These are phyloP conservation scores for Bipolaris zeicola DNA, from an alignment of 2,329 filamentous ascomycete species.

Conservation along the genomic window DNA sequence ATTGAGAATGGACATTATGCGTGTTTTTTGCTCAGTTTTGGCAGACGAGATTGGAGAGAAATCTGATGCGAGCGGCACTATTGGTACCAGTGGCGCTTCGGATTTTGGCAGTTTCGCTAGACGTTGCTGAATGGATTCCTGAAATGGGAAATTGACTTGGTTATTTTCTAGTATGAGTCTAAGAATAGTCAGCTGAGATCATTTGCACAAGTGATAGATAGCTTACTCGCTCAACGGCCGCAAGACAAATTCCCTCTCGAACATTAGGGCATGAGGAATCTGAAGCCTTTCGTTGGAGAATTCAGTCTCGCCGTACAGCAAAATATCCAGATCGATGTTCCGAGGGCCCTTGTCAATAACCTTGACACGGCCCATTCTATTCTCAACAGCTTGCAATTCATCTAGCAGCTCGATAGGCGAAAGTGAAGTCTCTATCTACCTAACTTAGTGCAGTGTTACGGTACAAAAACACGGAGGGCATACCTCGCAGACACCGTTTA, in stretches of 20 bases:
- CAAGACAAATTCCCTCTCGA: conserved; percentile 92
- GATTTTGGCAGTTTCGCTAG: conserved; percentile 43
- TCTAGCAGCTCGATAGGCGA: conserved; percentile 78
- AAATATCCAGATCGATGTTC: conserved; percentile 92
- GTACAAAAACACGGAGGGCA: conserved; percentile 38
- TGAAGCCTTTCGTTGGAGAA: conserved; percentile 75
- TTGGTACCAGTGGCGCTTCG: conserved; percentile 46
- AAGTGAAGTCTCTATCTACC: conserved; percentile 78
- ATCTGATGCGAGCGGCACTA: conserved; percentile 47
- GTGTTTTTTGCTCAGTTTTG: conserved; percentile 59
- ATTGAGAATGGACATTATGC: conserved; percentile 93
- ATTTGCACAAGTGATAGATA: background rate
- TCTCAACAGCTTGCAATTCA: conserved; percentile 82
- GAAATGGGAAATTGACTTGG: conserved; percentile 53
- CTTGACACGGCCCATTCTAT: conserved; percentile 77
- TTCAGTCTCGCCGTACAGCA: conserved; percentile 73
- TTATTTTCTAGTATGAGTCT: conserved; percentile 36
- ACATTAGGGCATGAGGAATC: conserved; percentile 82
- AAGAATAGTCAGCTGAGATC: conserved; percentile 13
- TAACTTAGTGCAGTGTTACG: conserved; percentile 5
- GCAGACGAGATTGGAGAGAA: conserved; percentile 35
- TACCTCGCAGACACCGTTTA: conserved; percentile 93
- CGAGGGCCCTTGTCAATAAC: conserved; percentile 90
- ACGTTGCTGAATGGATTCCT: conserved; percentile 38
- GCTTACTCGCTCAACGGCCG: conserved; percentile 79